Conservation (phyloP, 345 rosid genomes). For the Hibiscus tridactylites region DNA sequence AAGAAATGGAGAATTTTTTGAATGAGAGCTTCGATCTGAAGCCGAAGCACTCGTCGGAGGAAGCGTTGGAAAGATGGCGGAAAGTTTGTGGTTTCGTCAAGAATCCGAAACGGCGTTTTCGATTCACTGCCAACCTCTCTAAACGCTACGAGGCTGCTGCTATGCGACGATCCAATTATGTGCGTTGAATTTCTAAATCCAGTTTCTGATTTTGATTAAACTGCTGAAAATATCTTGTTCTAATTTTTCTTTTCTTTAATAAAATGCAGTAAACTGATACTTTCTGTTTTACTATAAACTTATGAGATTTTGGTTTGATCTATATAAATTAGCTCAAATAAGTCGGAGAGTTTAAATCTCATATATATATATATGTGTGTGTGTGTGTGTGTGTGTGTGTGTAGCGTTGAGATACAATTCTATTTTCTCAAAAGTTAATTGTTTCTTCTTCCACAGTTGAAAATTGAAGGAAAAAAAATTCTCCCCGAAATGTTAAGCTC, state of each 20-base stretch:
- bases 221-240: not conserved
- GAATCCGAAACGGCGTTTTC: not conserved
- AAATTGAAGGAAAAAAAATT: not conserved
- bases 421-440: not conserved
- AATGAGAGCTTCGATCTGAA: not conserved
- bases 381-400: too few species aligned
- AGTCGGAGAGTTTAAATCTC: not conserved
- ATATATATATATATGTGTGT: too few species aligned
- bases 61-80: not conserved
- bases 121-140: not conserved
- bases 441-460: not conserved
- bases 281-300: not conserved
- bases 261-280: not conserved
- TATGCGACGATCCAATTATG: not conserved
- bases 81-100: not conserved
- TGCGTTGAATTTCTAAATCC: not conserved
- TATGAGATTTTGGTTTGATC: not conserved
- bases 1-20: not conserved
- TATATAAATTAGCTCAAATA: not conserved
- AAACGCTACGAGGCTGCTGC: not conserved
- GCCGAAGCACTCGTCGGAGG: not conserved
- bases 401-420: not conserved
- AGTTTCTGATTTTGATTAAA: not conserved
- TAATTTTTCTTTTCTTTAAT: not conserved
- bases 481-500: not conserved